Conservation (phyloP, 2,329 filamentous ascomycete species). For the Trichoderma sp. region DNA sequence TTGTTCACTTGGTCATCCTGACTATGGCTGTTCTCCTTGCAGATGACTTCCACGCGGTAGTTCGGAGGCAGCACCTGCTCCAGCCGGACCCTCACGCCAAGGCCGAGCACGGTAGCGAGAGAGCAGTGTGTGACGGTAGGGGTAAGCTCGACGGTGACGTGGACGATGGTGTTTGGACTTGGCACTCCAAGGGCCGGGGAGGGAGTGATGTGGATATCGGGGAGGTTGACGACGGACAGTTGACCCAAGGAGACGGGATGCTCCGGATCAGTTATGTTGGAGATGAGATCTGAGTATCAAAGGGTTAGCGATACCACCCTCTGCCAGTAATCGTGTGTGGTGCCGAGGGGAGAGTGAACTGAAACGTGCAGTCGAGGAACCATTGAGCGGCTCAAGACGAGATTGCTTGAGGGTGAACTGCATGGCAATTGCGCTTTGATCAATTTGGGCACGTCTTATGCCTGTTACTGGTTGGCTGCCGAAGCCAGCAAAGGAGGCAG, state of each 20-base stretch:
- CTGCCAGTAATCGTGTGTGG: not conserved
- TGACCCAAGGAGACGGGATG: slow-evolving; percentile 93
- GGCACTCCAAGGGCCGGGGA: slow-evolving; percentile 44
- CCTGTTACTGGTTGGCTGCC: not conserved
- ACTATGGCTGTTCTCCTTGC: slow-evolving; percentile 94
- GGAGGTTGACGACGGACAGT: slow-evolving; percentile 92
- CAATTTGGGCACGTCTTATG: not conserved
- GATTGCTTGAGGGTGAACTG: not conserved
- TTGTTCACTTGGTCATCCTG: slow-evolving; percentile 97
- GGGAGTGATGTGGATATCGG: slow-evolving; percentile 77
- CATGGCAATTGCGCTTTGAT: too few relatives aligned
- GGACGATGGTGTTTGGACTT: slow-evolving; percentile 61
- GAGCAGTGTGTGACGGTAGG: slow-evolving; percentile 97
- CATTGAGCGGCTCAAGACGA: not conserved
- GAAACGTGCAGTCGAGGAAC: too few relatives aligned
- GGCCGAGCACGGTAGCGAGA: slow-evolving; percentile 90
- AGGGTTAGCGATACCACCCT: slow-evolving; percentile 29
- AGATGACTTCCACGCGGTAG: slow-evolving; percentile 87
- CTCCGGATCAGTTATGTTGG: slow-evolving; percentile 93
- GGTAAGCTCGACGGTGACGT: slow-evolving; percentile 84
- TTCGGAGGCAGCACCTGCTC: slow-evolving; percentile 89
- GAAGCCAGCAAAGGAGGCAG: not conserved
- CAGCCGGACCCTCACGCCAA: slow-evolving; percentile 87
- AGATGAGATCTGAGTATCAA: slow-evolving; percentile 76
- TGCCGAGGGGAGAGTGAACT: not conserved